Base-by-base conservation (phyloP, 345 rosid species). In the Syzygium oleosum region DNA sequence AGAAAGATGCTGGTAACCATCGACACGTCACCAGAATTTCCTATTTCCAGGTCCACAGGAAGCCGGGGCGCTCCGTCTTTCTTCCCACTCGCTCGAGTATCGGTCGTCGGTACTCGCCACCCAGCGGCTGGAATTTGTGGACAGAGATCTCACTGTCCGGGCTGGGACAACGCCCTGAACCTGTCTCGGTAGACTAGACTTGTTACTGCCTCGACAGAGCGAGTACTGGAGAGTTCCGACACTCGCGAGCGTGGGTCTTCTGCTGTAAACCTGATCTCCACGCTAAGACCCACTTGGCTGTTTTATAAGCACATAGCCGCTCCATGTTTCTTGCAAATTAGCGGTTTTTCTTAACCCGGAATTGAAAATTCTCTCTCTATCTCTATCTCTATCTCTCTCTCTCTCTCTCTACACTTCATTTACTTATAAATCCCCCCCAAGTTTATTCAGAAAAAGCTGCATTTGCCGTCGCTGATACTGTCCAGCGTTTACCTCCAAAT, bases 351-450 rank as follows among this genome's bases (percentile, higher is more conserved):
- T 17, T 85, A 86, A 77, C 22, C 58, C 84, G 31, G 78, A 65
- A 65, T 65, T 65, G 56, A 54, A 23, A 79, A 41, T 53, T 31
- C 83, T 43, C 34, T 23, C 54, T 53, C 59, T 21, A 25, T 12
- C 27, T 27, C 38, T 52, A 65, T 88, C 80, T 16, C 52, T 51
- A 52, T 88, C 90, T 89, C 91, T 88, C 34, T 86, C 46, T 65
- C 46, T 31, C 21, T 68, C 77, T 63, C 46, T 34, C 3, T 11
- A 4, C 14, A 7, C 49, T 38, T 73, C 10, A 34, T 73, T 31
- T 34, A 34, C 14, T 73, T 73, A 73, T 73, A 73, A 73, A 73
- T 73, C 80, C 49, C 79, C 80, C 80, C 14, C 5, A 10, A 73
- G 49, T 73, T 19, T 38, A 34, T 38, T 14, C 13, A 34, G 80